Percentiles rank a stretch among this genome's conserved stretches.
Evolutionary conservation across 1,139 yeast genomes (phyloP).

Genomic region (Spathaspora sp.): DNA sequence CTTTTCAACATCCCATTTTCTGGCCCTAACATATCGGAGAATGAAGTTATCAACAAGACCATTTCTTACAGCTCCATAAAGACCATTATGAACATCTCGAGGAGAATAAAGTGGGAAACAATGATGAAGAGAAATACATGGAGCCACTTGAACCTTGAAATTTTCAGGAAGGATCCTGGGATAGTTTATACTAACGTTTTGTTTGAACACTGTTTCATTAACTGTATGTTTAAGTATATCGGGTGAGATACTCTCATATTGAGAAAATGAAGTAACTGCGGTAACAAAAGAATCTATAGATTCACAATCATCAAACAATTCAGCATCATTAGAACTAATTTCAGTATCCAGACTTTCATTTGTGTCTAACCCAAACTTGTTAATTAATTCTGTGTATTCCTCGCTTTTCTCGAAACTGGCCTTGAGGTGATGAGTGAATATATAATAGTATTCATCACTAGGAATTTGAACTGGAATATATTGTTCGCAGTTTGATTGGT

Average conservation of each 20-base stretch:
- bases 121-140: background rate
- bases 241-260: constrained; percentile 16
- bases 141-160: background rate
- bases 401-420: constrained; percentile 21
- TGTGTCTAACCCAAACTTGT: constrained; percentile 8
- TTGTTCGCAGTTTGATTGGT: constrained; percentile 29
- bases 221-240: constrained; percentile 18
- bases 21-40: constrained; percentile 42
- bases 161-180: constrained; percentile 12
- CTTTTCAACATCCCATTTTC: constrained; percentile 38
- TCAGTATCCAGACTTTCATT: background rate
- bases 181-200: constrained; percentile 13
- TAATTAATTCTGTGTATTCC: constrained; percentile 6
- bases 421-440: constrained; percentile 25
- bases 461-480: constrained; percentile 28
- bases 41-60: constrained; percentile 37
- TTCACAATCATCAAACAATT: constrained; percentile 13
- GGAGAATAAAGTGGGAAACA: constrained; percentile 18
- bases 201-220: background rate
- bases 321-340: constrained; percentile 17
- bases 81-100: constrained; percentile 27
- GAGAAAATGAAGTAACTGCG: constrained; percentile 33
- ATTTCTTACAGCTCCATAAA: constrained; percentile 24
- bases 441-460: constrained; percentile 20
- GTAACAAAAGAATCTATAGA: constrained; percentile 32